Evolutionary conservation across 2,329 filamentous ascomycete species (phyloP).

Genomic region (Aspergillus quadrilineatus): DNA sequence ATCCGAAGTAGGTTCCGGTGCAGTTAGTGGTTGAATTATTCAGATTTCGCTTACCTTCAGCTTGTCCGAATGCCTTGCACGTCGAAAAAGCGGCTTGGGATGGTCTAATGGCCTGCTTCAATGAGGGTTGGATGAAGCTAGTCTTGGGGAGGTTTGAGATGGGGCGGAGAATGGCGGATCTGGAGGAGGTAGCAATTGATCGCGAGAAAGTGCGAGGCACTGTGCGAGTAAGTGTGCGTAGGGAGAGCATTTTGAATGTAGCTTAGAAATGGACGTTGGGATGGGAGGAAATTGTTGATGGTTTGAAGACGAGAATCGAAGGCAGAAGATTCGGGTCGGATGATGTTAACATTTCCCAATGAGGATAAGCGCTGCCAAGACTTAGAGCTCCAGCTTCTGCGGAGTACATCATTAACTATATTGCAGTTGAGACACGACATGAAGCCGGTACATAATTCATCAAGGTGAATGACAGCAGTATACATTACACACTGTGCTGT

Average conservation of each 20-base stretch:
- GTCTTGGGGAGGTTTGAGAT: conserved; percentile 51
- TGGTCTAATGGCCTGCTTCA: conserved; percentile 45
- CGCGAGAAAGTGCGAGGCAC: conserved; percentile 65
- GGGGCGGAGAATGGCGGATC: conserved; percentile 47
- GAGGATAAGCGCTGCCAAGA: conserved; percentile 29
- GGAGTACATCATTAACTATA: too few relatives aligned
- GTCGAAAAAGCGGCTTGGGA: conserved; percentile 50
- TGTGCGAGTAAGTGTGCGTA: conserved; percentile 64
- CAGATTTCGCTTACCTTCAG: conserved; percentile 42
- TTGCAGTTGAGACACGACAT: too few relatives aligned
- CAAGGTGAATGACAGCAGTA: too few relatives aligned
- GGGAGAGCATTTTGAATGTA: conserved; percentile 61
- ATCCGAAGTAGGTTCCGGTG: too few relatives aligned
- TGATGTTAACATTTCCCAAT: conserved; percentile 29
- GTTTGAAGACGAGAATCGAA: conserved; percentile 18
- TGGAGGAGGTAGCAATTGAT: conserved; percentile 51
- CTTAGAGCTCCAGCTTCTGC: conserved; percentile 2
- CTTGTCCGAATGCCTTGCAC: conserved; percentile 42
- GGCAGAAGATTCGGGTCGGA: conserved; percentile 17
- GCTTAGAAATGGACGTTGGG: conserved; percentile 5
- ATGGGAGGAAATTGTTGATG: conserved; percentile 9
- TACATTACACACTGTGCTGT: too few relatives aligned
- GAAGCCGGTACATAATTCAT: too few relatives aligned
- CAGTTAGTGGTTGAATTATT: neutral
- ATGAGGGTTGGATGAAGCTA: conserved; percentile 51